These are phyloP conservation scores for Kluyveromyces wickerhamii DNA, from an alignment of 805 yeast species.

Conservation along the genomic window DNA sequence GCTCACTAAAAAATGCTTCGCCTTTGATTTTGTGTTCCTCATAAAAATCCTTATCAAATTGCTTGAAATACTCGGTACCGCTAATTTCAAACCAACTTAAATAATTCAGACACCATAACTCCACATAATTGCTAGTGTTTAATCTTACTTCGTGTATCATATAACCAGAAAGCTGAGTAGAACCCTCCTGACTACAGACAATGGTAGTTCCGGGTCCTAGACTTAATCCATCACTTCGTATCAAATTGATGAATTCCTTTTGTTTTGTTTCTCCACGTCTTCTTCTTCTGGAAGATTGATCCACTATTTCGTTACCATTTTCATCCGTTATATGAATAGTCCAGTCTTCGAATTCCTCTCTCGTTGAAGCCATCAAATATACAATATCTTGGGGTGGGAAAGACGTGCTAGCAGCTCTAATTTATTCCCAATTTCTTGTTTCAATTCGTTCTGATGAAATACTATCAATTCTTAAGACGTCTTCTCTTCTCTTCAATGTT, in stretches of 20 bases:
- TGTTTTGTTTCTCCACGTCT: constrained; percentile 11
- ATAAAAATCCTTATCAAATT: constrained; percentile 16
- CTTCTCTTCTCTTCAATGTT: no score
- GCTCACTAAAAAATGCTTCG: constrained; percentile 12
- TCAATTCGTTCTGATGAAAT: no score
- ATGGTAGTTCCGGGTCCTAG: constrained; percentile 48
- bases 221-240: constrained; percentile 41
- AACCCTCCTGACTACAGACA: constrained; percentile 31
- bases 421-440: no score
- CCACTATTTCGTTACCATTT: constrained; percentile 17
- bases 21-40: constrained; percentile 12
- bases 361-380: constrained; percentile 5
- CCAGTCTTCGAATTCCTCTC: constrained; percentile 16
- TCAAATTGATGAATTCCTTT: constrained; percentile 22
- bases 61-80: constrained; percentile 21
- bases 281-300: constrained; percentile 15
- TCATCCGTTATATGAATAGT: constrained; percentile 23
- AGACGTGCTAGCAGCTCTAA: no score
- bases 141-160: constrained; percentile 44
- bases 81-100: constrained; percentile 36
- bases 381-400: no score
- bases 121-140: constrained; percentile 42
- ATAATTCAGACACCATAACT: constrained; percentile 42
- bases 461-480: no score
- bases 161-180: constrained; percentile 34